Conservation (phyloP, 2,329 filamentous ascomycete species). For the Botrytis galanthina region DNA sequence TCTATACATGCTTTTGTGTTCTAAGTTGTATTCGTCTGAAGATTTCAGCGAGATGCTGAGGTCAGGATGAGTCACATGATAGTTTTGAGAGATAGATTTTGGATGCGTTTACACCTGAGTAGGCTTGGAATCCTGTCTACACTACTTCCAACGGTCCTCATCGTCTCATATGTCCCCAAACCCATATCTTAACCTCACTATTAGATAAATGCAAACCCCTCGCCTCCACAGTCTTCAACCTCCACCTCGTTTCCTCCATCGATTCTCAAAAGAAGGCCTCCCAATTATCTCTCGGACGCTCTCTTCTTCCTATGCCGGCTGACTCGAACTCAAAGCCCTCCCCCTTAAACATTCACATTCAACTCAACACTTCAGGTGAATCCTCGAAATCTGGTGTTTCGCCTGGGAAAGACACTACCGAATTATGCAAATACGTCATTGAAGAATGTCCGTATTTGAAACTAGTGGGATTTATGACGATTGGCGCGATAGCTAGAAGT, state of each 20-base stretch:
- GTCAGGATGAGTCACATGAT: conserved; percentile 10
- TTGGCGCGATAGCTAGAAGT: conserved; percentile 88
- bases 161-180: not conserved
- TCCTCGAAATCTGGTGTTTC: conserved; percentile 77
- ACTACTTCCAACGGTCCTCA: accelerated
- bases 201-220: conserved; percentile 85
- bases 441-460: conserved; percentile 70
- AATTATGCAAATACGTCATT: conserved; percentile 67
- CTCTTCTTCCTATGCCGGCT: conserved; percentile 46
- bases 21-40: too few species aligned
- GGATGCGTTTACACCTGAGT: not conserved
- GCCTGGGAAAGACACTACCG: conserved; percentile 59
- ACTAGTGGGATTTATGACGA: conserved; percentile 90
- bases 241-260: conserved; percentile 89
- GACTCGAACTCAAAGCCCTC: conserved; percentile 37
- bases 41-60: not conserved
- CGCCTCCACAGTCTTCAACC: conserved; percentile 77
- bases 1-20: not conserved
- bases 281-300: conserved; percentile 74
- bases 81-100: not conserved
- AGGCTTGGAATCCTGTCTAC: not conserved
- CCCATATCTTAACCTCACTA: not conserved
- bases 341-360: conserved; percentile 67
- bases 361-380: conserved; percentile 94
- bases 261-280: conserved; percentile 86